Base-by-base conservation (phyloP, 192 early-diverging fungal species). In the Coemansia sp. region DNA sequence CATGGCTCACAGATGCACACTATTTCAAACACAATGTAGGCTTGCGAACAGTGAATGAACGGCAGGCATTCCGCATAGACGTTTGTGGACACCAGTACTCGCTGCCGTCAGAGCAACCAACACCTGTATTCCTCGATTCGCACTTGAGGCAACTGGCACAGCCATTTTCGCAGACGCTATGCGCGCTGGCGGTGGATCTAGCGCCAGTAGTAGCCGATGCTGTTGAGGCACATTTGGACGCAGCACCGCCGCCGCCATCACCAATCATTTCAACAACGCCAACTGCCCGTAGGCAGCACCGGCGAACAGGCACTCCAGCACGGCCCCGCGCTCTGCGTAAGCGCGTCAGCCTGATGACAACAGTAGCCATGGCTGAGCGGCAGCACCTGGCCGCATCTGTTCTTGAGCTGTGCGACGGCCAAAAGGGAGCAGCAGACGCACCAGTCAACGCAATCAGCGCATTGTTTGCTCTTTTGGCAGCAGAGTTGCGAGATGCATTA, bases 51-150 rank as follows among this genome's bases (percentile, higher is more conserved):
- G 25, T 46, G 28, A 38, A 57, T 25, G 75, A 78, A 54, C 60
- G 57, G 11, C 65, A 50, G 6, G 75, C 75, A 7, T 78, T 78
- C 59, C 75, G 75, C 48, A 66, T 78, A 65, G 75, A 78, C 59
- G 75, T 78, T 20, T 72, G 75, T 55, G 69, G 69, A 5, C 62
- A 72, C 28, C 75, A 78, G 59, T 69, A 72, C 56, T 78, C 75
- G 48, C 57, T 72, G 42, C 69, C 75, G 8, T 31, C 65, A 0
- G 75, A 72, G 25, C 75, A 78, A 54, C 21, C 44, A 26, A 49
- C 55, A 2, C 47, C 66, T 0, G 62, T 21, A 2, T 11, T 8
- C 3, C 62, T 78, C 10, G 75, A 78, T 52, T 10, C 28, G 23
- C 63, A 59, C 17, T 37, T 78, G 34, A 40, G 17, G 26, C 52